Evolutionary conservation across 1,139 yeast species (phyloP), one percentile per base, ranked within the genome.

Genomic region (Lodderomyces oxycetoniae): DNA sequence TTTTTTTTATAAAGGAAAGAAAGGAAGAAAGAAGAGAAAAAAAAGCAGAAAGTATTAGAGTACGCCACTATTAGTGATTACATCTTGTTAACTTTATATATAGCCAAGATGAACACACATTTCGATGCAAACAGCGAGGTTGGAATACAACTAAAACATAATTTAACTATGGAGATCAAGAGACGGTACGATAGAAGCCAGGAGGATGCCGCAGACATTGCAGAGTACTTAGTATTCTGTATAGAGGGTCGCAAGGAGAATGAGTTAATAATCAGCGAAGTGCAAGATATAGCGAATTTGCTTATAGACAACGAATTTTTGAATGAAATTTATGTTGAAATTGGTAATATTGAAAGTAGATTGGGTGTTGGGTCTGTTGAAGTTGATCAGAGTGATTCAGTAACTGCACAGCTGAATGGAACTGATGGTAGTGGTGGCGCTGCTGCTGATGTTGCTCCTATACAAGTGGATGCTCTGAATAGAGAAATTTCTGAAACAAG

Each of bases 191-290:
- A 48, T 39, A 43, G 39, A 30, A 53, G 59, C 15, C 55, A 54
- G 5, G 94, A 83, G 41, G 94, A 86, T 52, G 78, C 86, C 21
- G 76, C 67, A 30, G 87, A 82, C 52, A 82, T 84, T 27, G 86
- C 95, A 11, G 95, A 87, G 52, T 87, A 77, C 52, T 77, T 87
- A 40, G 72, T 80, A 15, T 72, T 84, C 38, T 67, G 86, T 61
- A 78, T 86, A 39, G 78, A 82, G 17, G 84, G 84, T 48, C 77
- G 80, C 46, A 80, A 84, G 51, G 61, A 78, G 4, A 72, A 79
- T 8, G 68, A 65, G 7, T 86, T 82, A 42, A 81, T 86, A 30
- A 69, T 76, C 5, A 56, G 59, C 7, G 95, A 87, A 52, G 70
- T 87, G 27, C 62, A 73, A 26, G 76, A 77, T 28, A 61, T 85